Base-by-base conservation (phyloP, 371 early-diverging fungal genomes). In the Mucor velutinosus region DNA sequence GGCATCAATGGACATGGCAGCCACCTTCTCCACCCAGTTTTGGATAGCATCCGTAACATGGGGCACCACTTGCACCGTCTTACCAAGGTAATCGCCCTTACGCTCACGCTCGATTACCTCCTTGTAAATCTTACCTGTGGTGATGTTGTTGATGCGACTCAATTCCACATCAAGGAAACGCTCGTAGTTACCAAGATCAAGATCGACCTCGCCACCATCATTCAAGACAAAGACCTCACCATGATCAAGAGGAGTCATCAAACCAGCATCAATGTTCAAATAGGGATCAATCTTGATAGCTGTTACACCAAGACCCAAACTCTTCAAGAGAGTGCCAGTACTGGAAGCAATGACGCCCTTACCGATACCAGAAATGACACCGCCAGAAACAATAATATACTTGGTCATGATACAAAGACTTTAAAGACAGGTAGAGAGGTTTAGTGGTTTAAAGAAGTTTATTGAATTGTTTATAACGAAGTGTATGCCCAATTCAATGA, bases 231-330 rank as follows among this genome's bases (percentile, higher is more conserved):
- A 99, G 19, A 99, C 99, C 75, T 99, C 99, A 72, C 98, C 99
- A 83, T 99, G 99, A 81, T 99, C 99, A 59, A 97, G 84, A 66
- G 99, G 99, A 65, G 90, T 93, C 84, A 99, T 85, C 25, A 97
- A 94, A 75, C 99, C 99, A 62, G 99, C 99, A 80, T 99, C 99
- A 76, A 96, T 97, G 89, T 99, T 99, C 65, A 99, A 87, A 82
- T 99, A 99, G 25, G 99, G 99, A 80, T 99, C 99, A 72, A 99
- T 99, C 85, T 99, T 99, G 88, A 99, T 97, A 67, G 97, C 93
- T 56, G 99, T 98, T 23, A 99, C 99, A 53, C 88, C 86, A 69
- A 97, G 86, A 23, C 99, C 99, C 67, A 92, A 84, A 25, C 96
- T 93, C 85, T 97, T 95, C 69, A 99, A 89, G 58, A 99, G 84